These are phyloP conservation scores for Cerioporus squamosus DNA, from an alignment of 1,284 basidiomycete species.

Conservation along the genomic window DNA sequence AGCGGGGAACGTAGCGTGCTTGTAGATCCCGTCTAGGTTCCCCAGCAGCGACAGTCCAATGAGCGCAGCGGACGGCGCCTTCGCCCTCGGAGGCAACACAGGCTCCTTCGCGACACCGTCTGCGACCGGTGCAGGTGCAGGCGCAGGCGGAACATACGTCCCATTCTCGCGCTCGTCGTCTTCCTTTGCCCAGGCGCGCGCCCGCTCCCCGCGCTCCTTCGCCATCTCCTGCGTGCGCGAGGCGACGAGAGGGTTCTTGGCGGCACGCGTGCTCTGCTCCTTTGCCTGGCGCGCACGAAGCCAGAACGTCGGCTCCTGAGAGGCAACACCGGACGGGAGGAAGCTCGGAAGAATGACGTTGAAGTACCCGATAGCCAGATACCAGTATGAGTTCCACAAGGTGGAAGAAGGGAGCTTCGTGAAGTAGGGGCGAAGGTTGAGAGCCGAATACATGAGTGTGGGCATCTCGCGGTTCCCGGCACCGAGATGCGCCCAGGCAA, in stretches of 20 bases:
- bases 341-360: slow-evolving; percentile 77
- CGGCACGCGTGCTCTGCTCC: slow-evolving; percentile 62
- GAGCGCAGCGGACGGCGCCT: slow-evolving; percentile 59
- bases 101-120: slow-evolving; percentile 23
- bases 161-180: slow-evolving; percentile 67
- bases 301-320: slow-evolving; percentile 63
- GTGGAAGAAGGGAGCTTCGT: slow-evolving; percentile 42
- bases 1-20: slow-evolving; percentile 58
- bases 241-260: slow-evolving; percentile 63
- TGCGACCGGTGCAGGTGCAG: slow-evolving; percentile 20
- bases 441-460: slow-evolving; percentile 80
- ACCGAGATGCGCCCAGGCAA: slow-evolving; percentile 68
- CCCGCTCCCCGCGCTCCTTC: slow-evolving; percentile 57
- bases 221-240: slow-evolving; percentile 68
- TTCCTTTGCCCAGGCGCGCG: slow-evolving; percentile 68
- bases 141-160: slow-evolving; percentile 43
- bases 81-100: slow-evolving; percentile 30
- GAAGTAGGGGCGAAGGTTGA: slow-evolving; percentile 73
- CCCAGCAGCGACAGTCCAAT: slow-evolving; percentile 79
- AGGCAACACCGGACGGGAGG: slow-evolving; percentile 45
- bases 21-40: slow-evolving; percentile 79
- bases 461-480: slow-evolving; percentile 54
- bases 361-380: slow-evolving; percentile 79
- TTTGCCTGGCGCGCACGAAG: slow-evolving; percentile 72
- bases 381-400: slow-evolving; percentile 69